Percentiles rank a stretch among this genome's conserved stretches.
Conservation (phyloP, 75 land plant species). For the Adiantum capillusveneris region DNA sequence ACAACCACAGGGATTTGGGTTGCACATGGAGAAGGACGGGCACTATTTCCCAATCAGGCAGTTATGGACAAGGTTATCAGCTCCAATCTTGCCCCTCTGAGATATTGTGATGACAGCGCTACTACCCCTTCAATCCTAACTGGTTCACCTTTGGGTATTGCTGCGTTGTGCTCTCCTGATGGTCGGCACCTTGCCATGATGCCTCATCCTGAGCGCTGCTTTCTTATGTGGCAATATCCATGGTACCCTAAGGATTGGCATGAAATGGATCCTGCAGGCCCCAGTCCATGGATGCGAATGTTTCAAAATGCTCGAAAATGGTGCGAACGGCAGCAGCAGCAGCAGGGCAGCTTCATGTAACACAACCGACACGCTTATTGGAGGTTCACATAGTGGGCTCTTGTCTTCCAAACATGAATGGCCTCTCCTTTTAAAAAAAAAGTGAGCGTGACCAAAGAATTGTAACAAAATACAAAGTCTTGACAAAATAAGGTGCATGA, state of each 20-base stretch:
- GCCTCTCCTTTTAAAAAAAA: no score
- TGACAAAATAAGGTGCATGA: no score
- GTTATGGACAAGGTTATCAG: slow-evolving; percentile 39
- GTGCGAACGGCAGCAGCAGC: slow-evolving; percentile 62
- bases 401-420: no score
- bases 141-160: slow-evolving; percentile 87
- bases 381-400: no score
- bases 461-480: no score
- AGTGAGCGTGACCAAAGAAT: no score
- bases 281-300: slow-evolving; percentile 89
- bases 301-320: slow-evolving; percentile 92
- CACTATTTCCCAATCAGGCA: slow-evolving; percentile 65
- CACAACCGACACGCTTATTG: no score
- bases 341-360: no score
- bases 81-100: slow-evolving; percentile 63
- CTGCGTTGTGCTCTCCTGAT: slow-evolving; percentile 96
- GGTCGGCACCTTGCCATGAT: slow-evolving; percentile 96
- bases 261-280: slow-evolving; percentile 62
- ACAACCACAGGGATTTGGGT: slow-evolving; percentile 89
- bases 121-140: slow-evolving; percentile 82
- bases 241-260: slow-evolving; percentile 92
- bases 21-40: slow-evolving; percentile 94
- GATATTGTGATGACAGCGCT: slow-evolving; percentile 86
- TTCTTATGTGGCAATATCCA: slow-evolving; percentile 96
- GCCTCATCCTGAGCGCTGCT: slow-evolving; percentile 99